phyloP scores from a whole-genome alignment of 805 yeast genomes.

The Kodamaea leandrae region DNA sequence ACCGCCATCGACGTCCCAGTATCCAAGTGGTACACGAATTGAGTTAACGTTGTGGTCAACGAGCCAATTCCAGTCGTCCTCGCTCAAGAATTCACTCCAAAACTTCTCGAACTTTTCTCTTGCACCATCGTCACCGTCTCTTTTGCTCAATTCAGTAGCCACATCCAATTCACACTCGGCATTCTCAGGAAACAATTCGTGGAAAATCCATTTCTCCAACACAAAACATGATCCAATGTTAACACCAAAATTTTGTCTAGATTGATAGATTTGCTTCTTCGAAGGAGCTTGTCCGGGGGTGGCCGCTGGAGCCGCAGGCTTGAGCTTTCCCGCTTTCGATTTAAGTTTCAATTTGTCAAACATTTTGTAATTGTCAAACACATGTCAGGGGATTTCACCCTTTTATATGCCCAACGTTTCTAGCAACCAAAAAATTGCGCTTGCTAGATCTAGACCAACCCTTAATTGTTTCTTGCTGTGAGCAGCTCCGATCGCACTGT shows the following conservation, averaged over 20 bases:
- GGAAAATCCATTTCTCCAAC: constrained; percentile 76
- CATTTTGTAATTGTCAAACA: constrained; percentile 14
- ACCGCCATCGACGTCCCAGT: constrained; percentile 80
- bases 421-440: constrained; percentile 1
- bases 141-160: constrained; percentile 46
- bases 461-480: background rate
- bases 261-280: constrained; percentile 50
- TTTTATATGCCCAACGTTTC: background rate
- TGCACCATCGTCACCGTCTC: constrained; percentile 55
- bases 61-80: constrained; percentile 81
- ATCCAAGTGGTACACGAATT: constrained; percentile 85
- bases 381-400: background rate
- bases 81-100: constrained; percentile 61
- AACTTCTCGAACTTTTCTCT: constrained; percentile 54
- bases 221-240: constrained; percentile 82
- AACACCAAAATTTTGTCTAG: constrained; percentile 73
- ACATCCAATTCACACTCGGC: constrained; percentile 75
- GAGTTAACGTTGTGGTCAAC: constrained; percentile 66
- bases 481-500: background rate
- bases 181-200: constrained; percentile 55
- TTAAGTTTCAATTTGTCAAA: constrained; percentile 35
- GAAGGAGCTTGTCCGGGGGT: constrained; percentile 35
- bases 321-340: constrained; percentile 22
- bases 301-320: constrained; percentile 32
- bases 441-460: background rate